Evolutionary conservation across 2,329 filamentous ascomycete genomes (phyloP).

Genomic region (Macrophomina tecta): DNA sequence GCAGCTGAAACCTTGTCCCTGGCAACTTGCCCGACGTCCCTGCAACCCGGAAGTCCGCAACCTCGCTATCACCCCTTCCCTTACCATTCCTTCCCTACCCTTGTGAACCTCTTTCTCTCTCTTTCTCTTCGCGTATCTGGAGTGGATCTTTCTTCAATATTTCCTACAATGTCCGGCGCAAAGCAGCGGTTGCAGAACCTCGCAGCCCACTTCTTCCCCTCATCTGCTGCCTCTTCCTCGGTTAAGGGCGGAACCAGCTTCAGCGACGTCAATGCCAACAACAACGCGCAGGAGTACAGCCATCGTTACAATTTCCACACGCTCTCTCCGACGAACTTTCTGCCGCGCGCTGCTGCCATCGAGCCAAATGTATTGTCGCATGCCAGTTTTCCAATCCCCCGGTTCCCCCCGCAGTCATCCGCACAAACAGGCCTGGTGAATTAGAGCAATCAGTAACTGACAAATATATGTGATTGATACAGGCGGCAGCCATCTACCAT

Average conservation of each 20-base stretch:
- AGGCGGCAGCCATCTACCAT: slow-evolving; percentile 81
- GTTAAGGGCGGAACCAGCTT: slow-evolving; percentile 41
- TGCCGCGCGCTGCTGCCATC: slow-evolving; percentile 83
- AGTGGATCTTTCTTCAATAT: neutral
- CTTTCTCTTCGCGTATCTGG: neutral
- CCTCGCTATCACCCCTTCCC: neutral
- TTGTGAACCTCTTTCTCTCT: neutral
- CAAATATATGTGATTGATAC: neutral
- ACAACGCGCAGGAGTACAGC: slow-evolving; percentile 46
- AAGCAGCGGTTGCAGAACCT: slow-evolving; percentile 43
- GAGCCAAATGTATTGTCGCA: slow-evolving; percentile 70
- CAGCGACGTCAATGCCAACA: slow-evolving; percentile 41
- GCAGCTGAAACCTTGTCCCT: slow-evolving; percentile 1
- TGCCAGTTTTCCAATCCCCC: neutral
- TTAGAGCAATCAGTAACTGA: too few species aligned
- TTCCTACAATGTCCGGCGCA: slow-evolving; percentile 7
- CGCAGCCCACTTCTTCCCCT: slow-evolving; percentile 44
- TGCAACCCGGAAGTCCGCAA: neutral
- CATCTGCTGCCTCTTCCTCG: slow-evolving; percentile 33
- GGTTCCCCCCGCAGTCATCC: neutral
- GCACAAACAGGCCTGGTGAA: neutral
- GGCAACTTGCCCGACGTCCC: neutral
- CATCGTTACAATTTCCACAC: slow-evolving; percentile 70
- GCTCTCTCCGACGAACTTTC: slow-evolving; percentile 85
- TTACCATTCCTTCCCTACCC: neutral